phyloP scores from a whole-genome alignment of 345 rosid species.

The Erysimum cheiranthoides region DNA sequence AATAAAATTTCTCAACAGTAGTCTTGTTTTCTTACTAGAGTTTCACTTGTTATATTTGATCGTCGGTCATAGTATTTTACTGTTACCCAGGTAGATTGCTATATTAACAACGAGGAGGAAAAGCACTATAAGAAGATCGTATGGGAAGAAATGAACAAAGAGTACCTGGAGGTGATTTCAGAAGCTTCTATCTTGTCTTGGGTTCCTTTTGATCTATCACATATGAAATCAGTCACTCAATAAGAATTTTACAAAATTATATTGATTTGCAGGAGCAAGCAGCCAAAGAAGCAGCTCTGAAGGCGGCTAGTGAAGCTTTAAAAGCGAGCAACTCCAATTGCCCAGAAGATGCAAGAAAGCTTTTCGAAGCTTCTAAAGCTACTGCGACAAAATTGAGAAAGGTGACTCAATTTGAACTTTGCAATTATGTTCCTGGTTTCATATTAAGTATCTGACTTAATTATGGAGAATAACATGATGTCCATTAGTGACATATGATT shows the following conservation, averaged over 20 bases:
- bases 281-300: slow-evolving; percentile 78
- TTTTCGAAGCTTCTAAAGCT: slow-evolving; percentile 65
- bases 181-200: slow-evolving; percentile 24
- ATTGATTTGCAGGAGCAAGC: slow-evolving; percentile 79
- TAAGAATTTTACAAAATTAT: neutral
- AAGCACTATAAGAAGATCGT: slow-evolving; percentile 60
- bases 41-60: slow-evolving; percentile 35
- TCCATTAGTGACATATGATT: neutral
- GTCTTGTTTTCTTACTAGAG: neutral
- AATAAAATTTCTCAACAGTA: neutral
- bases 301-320: slow-evolving; percentile 67
- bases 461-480: neutral
- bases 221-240: slow-evolving; percentile 1
- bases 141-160: slow-evolving; percentile 87
- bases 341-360: slow-evolving; percentile 70
- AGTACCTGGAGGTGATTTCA: slow-evolving; percentile 77
- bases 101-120: slow-evolving; percentile 84
- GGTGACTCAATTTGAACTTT: slow-evolving; percentile 50
- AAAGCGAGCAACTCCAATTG: slow-evolving; percentile 60
- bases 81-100: slow-evolving; percentile 68
- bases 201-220: slow-evolving; percentile 15
- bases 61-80: slow-evolving; percentile 13
- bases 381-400: slow-evolving; percentile 67
- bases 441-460: slow-evolving; percentile 30
- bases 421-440: slow-evolving; percentile 5